A percentile compares a stretch with the other conserved stretches of the same genome.
Evolutionary conservation across 352 stramenopile species (phyloP).

Genomic region (Aphanomyces stellatus): DNA sequence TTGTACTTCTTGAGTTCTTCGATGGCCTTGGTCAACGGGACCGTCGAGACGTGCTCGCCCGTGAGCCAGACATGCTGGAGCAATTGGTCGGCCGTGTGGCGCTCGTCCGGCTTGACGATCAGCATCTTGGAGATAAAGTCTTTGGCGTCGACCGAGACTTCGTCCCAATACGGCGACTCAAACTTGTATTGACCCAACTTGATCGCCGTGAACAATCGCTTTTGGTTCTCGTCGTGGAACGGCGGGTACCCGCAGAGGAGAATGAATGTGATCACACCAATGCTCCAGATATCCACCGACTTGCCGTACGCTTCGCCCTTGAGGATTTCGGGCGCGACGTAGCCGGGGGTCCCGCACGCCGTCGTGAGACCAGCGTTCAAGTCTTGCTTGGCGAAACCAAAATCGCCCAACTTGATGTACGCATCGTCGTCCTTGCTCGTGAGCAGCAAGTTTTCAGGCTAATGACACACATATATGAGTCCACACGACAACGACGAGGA

Average conservation of each 20-base stretch:
- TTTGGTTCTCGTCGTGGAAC: conserved; percentile 93
- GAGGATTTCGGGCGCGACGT: conserved; percentile 81
- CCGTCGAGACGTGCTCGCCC: conserved; percentile 35
- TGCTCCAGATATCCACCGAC: conserved; percentile 80
- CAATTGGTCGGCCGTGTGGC: conserved; percentile 46
- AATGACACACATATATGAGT: no score
- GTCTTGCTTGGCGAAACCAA: conserved; percentile 88
- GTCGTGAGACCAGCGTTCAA: conserved; percentile 52
- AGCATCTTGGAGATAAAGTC: conserved; percentile 86
- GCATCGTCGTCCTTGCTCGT: conserved; percentile 77
- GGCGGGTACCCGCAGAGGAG: conserved; percentile 79
- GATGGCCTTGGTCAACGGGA: conserved; percentile 88
- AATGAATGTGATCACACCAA: conserved; percentile 87
- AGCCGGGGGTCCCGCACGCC: conserved; percentile 66
- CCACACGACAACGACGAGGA: conserved; percentile 63
- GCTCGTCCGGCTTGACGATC: conserved; percentile 65
- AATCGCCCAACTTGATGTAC: conserved; percentile 88
- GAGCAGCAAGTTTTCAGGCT: conserved; percentile 85
- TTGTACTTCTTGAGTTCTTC: conserved; percentile 92
- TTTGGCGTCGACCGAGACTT: conserved; percentile 84
- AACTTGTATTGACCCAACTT: conserved; percentile 80
- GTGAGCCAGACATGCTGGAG: conserved; percentile 71
- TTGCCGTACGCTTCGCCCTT: conserved; percentile 75
- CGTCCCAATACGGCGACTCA: conserved; percentile 85
- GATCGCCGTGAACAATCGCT: conserved; percentile 88